Base-by-base conservation (phyloP, 768 basidiomycete species). In the Hericium erinaceus region DNA sequence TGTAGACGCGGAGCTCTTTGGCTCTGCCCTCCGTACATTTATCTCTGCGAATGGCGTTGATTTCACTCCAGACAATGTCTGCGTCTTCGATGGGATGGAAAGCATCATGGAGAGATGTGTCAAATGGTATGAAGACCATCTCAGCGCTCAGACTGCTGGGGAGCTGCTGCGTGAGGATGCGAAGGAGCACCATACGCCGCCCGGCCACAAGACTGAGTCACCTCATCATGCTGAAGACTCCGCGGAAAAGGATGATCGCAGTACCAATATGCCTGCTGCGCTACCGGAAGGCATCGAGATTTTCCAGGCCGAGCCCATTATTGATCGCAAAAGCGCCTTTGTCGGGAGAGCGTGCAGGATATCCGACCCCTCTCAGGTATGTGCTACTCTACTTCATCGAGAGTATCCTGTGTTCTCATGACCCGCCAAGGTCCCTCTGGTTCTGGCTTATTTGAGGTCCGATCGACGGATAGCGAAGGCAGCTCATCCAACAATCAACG, bases 61-160 rank as follows among this genome's bases (percentile, higher is more conserved):
- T 61, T 95, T 87, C 83, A 73, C 75, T 2, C 74, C 79, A 22
- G 90, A 84, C 33, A 76, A 75, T 1, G 84, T 93, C 16, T 92
- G 89, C 61, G 87, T 94, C 12, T 95, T 93, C 65, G 92, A 95
- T 61, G 92, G 92, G 11, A 69, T 94, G 26, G 89, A 92, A 69
- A 82, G 75, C 64, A 80, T 89, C 10, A 69, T 86, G 33, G 89
- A 92, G 50, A 73, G 75, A 15, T 86, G 84, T 60, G 73, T 76
- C 22, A 64, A 66, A 40, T 94, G 92, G 92, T 87, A 90, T 62
- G 77, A 79, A 59, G 81, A 84, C n/a, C 82, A 76, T 16, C 71
- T 87, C 24, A 82, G 73, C 63, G 73, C 69, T 24, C 82, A 81
- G 54, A 81, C 75, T 41, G 79, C 74, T 1, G 81, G 76, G 1